Evolutionary conservation across 768 basidiomycete genomes (phyloP), one percentile per base, ranked within the genome.

Genomic region (Phaffia australis): DNA sequence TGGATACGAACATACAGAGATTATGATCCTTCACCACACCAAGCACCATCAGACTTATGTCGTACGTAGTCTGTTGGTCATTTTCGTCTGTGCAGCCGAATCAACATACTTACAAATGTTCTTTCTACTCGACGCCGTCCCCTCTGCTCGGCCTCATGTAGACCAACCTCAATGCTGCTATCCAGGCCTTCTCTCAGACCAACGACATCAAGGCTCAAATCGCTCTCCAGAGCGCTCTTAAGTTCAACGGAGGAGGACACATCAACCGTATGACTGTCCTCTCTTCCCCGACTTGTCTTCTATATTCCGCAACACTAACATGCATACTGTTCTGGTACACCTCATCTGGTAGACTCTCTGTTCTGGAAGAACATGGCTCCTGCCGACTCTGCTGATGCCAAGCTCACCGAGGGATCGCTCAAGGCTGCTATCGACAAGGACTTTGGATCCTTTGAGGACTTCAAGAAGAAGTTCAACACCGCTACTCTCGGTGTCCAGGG

Each of bases 361-460:
- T 97, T 97, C 83, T 95, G 93, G 92, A 87, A 84, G 80, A 93
- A 91, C 81, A 81, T 95, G 66, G 85, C 89, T 3, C 88, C 88
- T 1, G 74, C 83, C 32, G 87, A 87, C 4, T 75, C 79, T 5
- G 71, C 74, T 19, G 79, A 80, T 71, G 75, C 79, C 70, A 84
- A 83, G 67, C 70, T 73, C 65, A 25, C 30, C 11, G 65, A 69
- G 19, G 71, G 76, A n/a, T 80, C 83, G 19, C 80, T 91, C 74
- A 88, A 85, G 77, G 69, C 77, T 0, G 84, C 86, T 57, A 84
- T 94, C 72, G 74, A 76, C 8, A 71, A 78, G n/a, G 75, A 80
- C 50, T 97, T 85, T 72, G 89, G 89, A 63, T 79, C 81, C 65
- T 71, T 89, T 69, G 88, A 93, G 0, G 79, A 76, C 62, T 75